Evolutionary conservation across 306 rosid genomes (phyloP).

Genomic region (Purshia tridentata): DNA sequence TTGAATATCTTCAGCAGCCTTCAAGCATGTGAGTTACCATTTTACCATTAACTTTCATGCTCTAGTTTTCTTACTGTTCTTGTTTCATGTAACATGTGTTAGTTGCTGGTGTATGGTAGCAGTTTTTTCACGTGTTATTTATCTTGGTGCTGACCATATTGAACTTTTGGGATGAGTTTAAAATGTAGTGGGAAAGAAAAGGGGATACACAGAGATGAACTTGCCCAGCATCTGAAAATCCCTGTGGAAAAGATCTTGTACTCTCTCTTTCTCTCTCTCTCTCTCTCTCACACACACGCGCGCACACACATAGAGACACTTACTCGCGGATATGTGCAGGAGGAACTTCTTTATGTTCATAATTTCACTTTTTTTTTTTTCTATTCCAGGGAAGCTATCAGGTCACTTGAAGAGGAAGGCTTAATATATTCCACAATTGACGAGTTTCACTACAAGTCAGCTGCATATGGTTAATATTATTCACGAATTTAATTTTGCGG

Average conservation of each 20-base stretch:
- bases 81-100: not conserved
- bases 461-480: constrained; percentile 34
- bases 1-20: constrained; percentile 76
- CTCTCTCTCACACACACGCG: not conserved
- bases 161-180: constrained; percentile 2
- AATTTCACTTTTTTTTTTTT: constrained; percentile 13
- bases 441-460: constrained; percentile 81
- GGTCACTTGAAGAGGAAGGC: constrained; percentile 80
- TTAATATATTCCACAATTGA: constrained; percentile 81
- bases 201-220: constrained; percentile 71
- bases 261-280: constrained; percentile 19
- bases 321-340: not conserved
- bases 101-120: not conserved
- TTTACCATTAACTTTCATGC: not conserved
- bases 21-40: constrained; percentile 62
- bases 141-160: not conserved
- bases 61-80: not conserved
- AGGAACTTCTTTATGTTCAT: not conserved
- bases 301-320: not conserved
- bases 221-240: constrained; percentile 69
- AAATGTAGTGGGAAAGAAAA: constrained; percentile 64
- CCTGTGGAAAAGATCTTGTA: constrained; percentile 76
- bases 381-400: constrained; percentile 62
- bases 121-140: not conserved
- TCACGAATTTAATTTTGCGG: not conserved